Base-by-base conservation (phyloP, 805 yeast genomes). In the Candida vaughaniae region DNA sequence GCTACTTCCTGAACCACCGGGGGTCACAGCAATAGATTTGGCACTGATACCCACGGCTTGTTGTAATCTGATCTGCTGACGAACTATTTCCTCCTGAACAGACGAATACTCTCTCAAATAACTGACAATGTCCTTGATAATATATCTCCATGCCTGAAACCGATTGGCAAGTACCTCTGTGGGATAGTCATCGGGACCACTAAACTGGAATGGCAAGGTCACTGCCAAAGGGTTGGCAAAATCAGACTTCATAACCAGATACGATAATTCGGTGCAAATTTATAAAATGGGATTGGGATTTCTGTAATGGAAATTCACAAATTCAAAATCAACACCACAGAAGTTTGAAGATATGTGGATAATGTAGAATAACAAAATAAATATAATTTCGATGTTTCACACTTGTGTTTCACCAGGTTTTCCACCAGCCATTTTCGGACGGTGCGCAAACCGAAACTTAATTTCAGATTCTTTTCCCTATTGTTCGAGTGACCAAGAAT, bases 111-210 rank as follows among this genome's bases (percentile, higher is more conserved):
- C 96, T 43, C 75, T 77, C 45, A 91, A 69, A 54, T 91, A 91
- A 31, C 73, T 77, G 15, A 86, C 72, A 38, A 91, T 63, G 23
- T 91, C 82, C 43, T 80, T 78, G 39, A 89, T 80, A 38, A 90
- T 78, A 27, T 76, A 73, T 41, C 96, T 71, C 96, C 97, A 91
- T 2, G 95, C 83, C 33, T 80, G 73, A 58, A 91, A 90, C 45
- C 98, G 70, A 19, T 77, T 73, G 2, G 96, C 93, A 42, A 91
- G 67, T 5, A 85, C 77, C 40, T 90, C 97, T 1, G 97, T 89
- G 8, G 98, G 98, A 40, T 51, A 66, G 31, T 68, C 73, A 19
- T 52, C 48, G n/a, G 53, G 58, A 12, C 47, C 37, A 31, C 45
- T 43, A 44, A 67, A 68, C 26, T 53, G 54, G 48, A 62, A 60